Conservation (phyloP, 2,329 filamentous ascomycete species). For the Pestalotiopsis sp. region DNA sequence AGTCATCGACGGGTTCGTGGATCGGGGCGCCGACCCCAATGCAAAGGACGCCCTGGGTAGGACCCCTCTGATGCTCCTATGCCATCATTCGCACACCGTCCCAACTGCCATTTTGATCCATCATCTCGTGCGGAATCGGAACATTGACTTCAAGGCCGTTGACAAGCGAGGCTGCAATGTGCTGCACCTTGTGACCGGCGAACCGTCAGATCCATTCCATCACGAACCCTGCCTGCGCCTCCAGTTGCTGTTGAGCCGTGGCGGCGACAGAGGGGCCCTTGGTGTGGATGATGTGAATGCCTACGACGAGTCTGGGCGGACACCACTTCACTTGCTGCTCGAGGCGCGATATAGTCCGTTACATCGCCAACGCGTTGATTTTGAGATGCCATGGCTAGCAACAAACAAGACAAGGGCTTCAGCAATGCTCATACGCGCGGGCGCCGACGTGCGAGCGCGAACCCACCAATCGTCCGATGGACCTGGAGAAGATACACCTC, state of each 20-base stretch:
- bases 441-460: conserved; percentile 8
- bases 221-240: conserved; percentile 8
- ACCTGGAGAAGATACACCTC: conserved; percentile 3
- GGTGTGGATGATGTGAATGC: conserved; percentile 8
- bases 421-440: conserved; percentile 4
- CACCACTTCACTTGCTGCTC: conserved; percentile 4
- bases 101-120: neutral
- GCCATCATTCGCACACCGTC: neutral
- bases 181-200: conserved; percentile 1
- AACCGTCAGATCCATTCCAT: conserved; percentile 4
- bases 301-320: conserved; percentile 1
- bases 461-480: neutral
- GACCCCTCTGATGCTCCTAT: conserved; percentile 3
- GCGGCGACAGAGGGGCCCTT: neutral
- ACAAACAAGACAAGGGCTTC: conserved; percentile 4
- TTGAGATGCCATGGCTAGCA: neutral
- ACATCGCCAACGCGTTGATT: neutral
- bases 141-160: conserved; percentile 1
- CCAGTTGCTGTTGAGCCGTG: conserved; percentile 1
- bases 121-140: neutral
- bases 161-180: conserved; percentile 6
- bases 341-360: conserved; percentile 1
- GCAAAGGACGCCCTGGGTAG: conserved; percentile 2
- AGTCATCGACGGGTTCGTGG: conserved; percentile 1
- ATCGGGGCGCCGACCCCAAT: conserved; percentile 4